Evolutionary conservation across 768 basidiomycete species (phyloP).

Genomic region (Pisolithus microcarpus): DNA sequence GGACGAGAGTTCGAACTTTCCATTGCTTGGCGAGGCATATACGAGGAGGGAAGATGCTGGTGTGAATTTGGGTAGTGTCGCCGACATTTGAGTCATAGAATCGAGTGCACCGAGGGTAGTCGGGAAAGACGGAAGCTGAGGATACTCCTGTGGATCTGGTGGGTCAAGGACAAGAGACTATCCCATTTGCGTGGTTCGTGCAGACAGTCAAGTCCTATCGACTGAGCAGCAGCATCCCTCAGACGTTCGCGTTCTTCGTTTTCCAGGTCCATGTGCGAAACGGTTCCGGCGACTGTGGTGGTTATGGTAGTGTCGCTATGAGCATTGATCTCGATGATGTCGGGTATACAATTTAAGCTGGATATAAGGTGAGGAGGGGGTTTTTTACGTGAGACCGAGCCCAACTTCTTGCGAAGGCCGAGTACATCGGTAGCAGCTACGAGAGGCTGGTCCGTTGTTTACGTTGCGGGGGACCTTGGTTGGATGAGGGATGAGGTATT

Average conservation of each 20-base stretch:
- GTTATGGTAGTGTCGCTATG: slow-evolving; percentile 21
- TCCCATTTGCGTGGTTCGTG: slow-evolving; percentile 27
- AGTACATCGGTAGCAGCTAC: slow-evolving; percentile 48
- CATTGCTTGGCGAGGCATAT: slow-evolving; percentile 70
- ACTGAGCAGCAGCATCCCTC: slow-evolving; percentile 67
- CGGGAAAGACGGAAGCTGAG: slow-evolving; percentile 52
- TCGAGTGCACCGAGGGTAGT: slow-evolving; percentile 43
- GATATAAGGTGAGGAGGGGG: slow-evolving; percentile 18
- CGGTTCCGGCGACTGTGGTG: slow-evolving; percentile 17
- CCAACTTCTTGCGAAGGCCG: slow-evolving; percentile 37
- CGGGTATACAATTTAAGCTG: slow-evolving; percentile 45
- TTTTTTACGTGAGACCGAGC: slow-evolving; percentile 34
- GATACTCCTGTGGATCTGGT: slow-evolving; percentile 12
- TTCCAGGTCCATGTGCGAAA: slow-evolving; percentile 42
- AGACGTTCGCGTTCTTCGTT: slow-evolving; percentile 70
- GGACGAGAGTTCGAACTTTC: slow-evolving; percentile 57
- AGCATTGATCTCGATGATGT: slow-evolving; percentile 67
- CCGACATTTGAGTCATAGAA: slow-evolving; percentile 46
- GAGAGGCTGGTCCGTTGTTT: slow-evolving; percentile 41
- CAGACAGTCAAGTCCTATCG: slow-evolving; percentile 59
- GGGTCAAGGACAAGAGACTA: slow-evolving; percentile 9
- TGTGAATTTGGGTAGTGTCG: slow-evolving; percentile 59
- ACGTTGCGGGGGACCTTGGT: slow-evolving; percentile 12
- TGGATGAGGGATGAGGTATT: slow-evolving; percentile 1
- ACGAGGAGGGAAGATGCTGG: slow-evolving; percentile 62